Evolutionary conservation across 352 stramenopile species (phyloP).

Genomic region (Phytophthora ohioensis): DNA sequence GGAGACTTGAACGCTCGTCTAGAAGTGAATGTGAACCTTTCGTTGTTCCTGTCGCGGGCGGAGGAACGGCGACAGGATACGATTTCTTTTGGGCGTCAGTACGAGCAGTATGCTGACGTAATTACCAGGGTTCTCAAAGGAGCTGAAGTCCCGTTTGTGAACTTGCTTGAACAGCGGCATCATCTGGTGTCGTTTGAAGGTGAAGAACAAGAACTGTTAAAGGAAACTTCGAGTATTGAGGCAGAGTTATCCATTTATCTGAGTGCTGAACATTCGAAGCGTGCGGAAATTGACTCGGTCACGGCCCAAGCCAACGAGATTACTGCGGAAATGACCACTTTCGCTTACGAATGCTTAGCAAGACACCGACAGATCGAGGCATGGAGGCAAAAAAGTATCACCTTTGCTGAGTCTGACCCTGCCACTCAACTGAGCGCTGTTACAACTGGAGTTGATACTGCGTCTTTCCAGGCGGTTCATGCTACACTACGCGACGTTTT

Average conservation of each 20-base stretch:
- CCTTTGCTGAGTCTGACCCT: constrained; percentile 30
- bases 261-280: constrained; percentile 18
- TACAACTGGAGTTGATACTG: constrained; percentile 14
- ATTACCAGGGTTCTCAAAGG: constrained; percentile 31
- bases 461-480: constrained; percentile 41
- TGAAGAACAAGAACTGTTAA: constrained; percentile 38
- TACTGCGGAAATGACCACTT: constrained; percentile 36
- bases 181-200: constrained; percentile 32
- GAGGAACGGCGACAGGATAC: constrained; percentile 81
- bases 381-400: constrained; percentile 45
- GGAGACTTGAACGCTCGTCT: constrained; percentile 73
- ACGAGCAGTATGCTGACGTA: constrained; percentile 35
- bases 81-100: constrained; percentile 51
- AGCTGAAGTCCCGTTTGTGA: constrained; percentile 26
- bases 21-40: constrained; percentile 88
- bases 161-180: constrained; percentile 32
- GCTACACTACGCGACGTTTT: constrained; percentile 21
- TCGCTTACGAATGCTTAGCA: constrained; percentile 57
- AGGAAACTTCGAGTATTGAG: constrained; percentile 13
- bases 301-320: constrained; percentile 17
- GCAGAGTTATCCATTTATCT: constrained; percentile 17
- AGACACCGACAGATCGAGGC: constrained; percentile 59
- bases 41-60: constrained; percentile 82
- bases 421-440: constrained; percentile 17
- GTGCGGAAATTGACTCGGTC: constrained; percentile 8